These are phyloP conservation scores for Fusarium keratoplasticum DNA, from an alignment of 2,329 filamentous ascomycete species.

Conservation along the genomic window DNA sequence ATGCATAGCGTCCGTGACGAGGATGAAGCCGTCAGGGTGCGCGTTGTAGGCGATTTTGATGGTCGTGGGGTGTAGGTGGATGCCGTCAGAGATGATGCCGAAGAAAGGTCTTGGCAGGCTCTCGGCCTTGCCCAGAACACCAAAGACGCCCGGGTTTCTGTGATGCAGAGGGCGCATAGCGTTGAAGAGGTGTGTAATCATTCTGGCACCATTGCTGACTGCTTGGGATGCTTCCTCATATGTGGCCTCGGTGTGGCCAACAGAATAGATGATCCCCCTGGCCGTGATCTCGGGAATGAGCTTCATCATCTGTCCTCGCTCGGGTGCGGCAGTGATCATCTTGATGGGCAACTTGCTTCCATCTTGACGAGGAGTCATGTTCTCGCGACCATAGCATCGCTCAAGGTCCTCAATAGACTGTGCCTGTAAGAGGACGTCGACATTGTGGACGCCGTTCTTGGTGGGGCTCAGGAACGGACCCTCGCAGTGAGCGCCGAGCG, in stretches of 20 bases:
- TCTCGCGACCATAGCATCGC: constrained; percentile 77
- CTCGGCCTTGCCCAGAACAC: constrained; percentile 78
- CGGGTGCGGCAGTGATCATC: constrained; percentile 89
- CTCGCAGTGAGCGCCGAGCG: constrained; percentile 90
- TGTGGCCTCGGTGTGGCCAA: constrained; percentile 88
- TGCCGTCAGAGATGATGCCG: constrained; percentile 90
- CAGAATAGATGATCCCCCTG: constrained; percentile 78
- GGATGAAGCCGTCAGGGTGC: constrained; percentile 84
- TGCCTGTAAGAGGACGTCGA: constrained; percentile 75
- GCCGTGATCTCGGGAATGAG: constrained; percentile 75
- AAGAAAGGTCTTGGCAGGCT: constrained; percentile 76
- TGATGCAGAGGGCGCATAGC: constrained; percentile 93
- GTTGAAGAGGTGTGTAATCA: constrained; percentile 96
- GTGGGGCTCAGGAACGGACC: constrained; percentile 86
- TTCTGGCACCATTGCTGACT: constrained; percentile 80
- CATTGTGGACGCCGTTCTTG: constrained; percentile 89
- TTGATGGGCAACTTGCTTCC: constrained; percentile 66
- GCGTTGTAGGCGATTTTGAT: constrained; percentile 91
- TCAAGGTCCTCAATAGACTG: constrained; percentile 74
- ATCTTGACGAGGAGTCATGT: constrained; percentile 62
- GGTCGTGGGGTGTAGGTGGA: constrained; percentile 88
- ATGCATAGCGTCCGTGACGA: constrained; percentile 94
- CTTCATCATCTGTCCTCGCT: constrained; percentile 76
- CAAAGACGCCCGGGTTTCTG: constrained; percentile 91
- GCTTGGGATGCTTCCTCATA: constrained; percentile 83